phyloP scores from a whole-genome alignment of 352 stramenopile species.

The Pythium brachiatum region DNA sequence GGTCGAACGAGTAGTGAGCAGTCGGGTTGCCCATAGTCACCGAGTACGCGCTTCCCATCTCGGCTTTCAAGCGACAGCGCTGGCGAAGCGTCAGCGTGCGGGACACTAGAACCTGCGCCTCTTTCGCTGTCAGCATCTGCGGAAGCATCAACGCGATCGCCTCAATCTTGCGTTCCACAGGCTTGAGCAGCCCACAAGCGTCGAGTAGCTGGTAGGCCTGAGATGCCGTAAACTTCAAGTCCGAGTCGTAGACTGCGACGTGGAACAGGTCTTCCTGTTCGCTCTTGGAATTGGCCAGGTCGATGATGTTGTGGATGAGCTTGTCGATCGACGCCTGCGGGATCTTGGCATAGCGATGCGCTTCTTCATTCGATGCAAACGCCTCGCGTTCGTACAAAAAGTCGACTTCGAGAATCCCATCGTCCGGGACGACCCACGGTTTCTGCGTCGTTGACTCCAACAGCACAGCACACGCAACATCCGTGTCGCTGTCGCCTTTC shows the following conservation, averaged over 20 bases:
- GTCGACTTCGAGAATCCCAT: slow-evolving; percentile 62
- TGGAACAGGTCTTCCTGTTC: slow-evolving; percentile 80
- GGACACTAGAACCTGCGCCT: slow-evolving; percentile 69
- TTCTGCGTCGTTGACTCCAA: slow-evolving; percentile 55
- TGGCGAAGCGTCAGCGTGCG: slow-evolving; percentile 66
- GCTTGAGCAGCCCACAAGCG: slow-evolving; percentile 61
- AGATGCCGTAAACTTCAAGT: slow-evolving; percentile 72
- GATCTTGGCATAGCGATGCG: slow-evolving; percentile 51
- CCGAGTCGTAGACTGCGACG: slow-evolving; percentile 73
- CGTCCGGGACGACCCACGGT: slow-evolving; percentile 62
- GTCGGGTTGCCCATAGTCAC: slow-evolving; percentile 84
- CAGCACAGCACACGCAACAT: slow-evolving; percentile 28
- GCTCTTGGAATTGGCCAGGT: slow-evolving; percentile 44
- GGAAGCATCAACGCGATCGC: slow-evolving; percentile 68
- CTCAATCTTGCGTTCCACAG: slow-evolving; percentile 53
- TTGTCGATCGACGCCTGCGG: slow-evolving; percentile 65
- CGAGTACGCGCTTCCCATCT: slow-evolving; percentile 83
- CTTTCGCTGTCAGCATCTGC: slow-evolving; percentile 83
- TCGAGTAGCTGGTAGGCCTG: slow-evolving; percentile 84
- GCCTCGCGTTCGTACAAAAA: slow-evolving; percentile 81
- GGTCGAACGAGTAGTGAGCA: slow-evolving; percentile 75
- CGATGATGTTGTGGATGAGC: slow-evolving; percentile 69
- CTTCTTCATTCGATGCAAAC: slow-evolving; percentile 56
- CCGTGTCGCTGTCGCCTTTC: not conserved
- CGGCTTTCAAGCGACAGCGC: slow-evolving; percentile 69